Evolutionary conservation across 2,329 filamentous ascomycete genomes (phyloP).

Genomic region (Beauveria scarabaeidicola): DNA sequence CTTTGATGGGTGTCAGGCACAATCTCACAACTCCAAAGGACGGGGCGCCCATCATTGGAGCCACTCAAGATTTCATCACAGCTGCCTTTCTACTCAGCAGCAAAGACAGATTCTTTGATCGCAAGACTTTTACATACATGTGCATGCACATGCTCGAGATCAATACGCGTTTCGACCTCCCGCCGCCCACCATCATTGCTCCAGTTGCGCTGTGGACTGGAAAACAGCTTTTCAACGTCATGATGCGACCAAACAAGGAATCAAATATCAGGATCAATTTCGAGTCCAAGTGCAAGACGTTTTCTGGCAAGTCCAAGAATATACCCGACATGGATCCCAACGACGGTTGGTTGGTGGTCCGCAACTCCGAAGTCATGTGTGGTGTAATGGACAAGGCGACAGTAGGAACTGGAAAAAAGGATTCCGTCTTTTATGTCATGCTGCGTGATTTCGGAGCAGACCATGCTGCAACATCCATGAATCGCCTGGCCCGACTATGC

Average conservation of each 20-base stretch:
- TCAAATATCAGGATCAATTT: conserved; percentile 81
- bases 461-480: conserved; percentile 85
- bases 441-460: conserved; percentile 90
- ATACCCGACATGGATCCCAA: conserved; percentile 70
- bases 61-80: conserved; percentile 99
- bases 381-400: conserved; percentile 97
- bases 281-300: conserved; percentile 85
- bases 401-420: conserved; percentile 95
- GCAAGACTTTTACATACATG: conserved; percentile 79
- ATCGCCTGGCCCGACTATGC: conserved; percentile 81
- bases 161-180: conserved; percentile 69
- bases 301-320: conserved; percentile 49
- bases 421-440: conserved; percentile 95
- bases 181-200: conserved; percentile 77
- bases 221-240: conserved; percentile 88
- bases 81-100: conserved; percentile 84
- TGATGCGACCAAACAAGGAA: conserved; percentile 82
- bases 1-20: conserved; percentile 95
- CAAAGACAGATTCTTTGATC: conserved; percentile 89
- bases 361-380: conserved; percentile 96
- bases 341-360: conserved; percentile 84
- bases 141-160: conserved; percentile 91
- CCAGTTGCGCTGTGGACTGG: conserved; percentile 89
- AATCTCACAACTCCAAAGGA: conserved; percentile 95
- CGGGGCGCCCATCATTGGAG: conserved; percentile 93